Evolutionary conservation across 2,329 filamentous ascomycete species (phyloP).

Genomic region (Macrophomina pseudophaseolina): DNA sequence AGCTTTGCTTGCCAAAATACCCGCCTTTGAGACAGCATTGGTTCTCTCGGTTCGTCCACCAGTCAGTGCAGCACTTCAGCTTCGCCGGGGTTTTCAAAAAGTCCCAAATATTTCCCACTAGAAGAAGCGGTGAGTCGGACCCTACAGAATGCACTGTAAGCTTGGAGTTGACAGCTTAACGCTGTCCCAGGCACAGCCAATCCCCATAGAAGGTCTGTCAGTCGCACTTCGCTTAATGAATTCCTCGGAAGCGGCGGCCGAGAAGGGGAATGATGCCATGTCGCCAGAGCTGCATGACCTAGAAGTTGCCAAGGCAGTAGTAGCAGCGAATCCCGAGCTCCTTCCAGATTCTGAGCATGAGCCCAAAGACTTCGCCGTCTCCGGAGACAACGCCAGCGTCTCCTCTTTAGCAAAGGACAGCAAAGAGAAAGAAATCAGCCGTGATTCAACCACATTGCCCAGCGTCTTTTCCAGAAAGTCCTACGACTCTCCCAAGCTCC

Average conservation of each 20-base stretch:
- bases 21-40: neutral
- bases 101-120: too few relatives aligned
- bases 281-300: neutral
- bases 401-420: neutral
- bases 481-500: neutral
- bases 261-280: neutral
- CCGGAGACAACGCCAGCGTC: neutral
- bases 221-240: neutral
- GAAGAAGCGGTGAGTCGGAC: too few relatives aligned
- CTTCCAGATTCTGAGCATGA: neutral
- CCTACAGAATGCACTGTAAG: too few relatives aligned
- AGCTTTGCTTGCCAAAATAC: neutral
- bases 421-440: neutral
- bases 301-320: neutral
- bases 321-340: neutral
- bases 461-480: neutral
- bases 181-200: too few relatives aligned
- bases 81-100: too few relatives aligned
- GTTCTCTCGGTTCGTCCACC: too few relatives aligned
- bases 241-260: neutral
- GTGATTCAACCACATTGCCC: neutral
- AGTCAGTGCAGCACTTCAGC: too few relatives aligned
- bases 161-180: too few relatives aligned
- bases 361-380: neutral
- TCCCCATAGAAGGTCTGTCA: neutral